A percentile compares a stretch with the other conserved stretches of the same genome.
Conservation (phyloP, 768 basidiomycete species). For the Tricholomella constricta region DNA sequence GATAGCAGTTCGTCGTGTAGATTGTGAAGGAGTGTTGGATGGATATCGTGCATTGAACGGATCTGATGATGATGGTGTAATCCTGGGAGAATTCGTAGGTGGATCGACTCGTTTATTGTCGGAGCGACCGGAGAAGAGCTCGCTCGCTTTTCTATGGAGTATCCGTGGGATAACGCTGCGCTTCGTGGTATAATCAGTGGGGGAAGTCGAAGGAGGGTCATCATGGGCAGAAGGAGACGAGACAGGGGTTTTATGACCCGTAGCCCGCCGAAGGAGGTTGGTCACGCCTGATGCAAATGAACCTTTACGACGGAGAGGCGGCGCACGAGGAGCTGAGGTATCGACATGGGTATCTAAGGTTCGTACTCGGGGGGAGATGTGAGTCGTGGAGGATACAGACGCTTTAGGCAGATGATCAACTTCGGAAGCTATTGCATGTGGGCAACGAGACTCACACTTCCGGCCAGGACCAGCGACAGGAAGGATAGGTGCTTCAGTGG, state of each 20-base stretch:
- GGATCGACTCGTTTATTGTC: constrained; percentile 22
- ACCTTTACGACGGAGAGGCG: constrained; percentile 22
- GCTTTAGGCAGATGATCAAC: neutral
- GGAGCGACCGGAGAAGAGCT: constrained; percentile 29
- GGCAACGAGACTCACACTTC: constrained; percentile 8
- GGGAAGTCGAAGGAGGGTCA: constrained; percentile 6
- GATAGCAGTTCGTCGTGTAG: constrained; percentile 14
- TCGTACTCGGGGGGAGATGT: constrained; percentile 3
- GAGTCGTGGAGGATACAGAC: constrained; percentile 1
- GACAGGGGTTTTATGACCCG: constrained; percentile 30
- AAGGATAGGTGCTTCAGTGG: constrained; percentile 30
- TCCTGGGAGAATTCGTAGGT: constrained; percentile 19
- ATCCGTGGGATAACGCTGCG: constrained; percentile 34
- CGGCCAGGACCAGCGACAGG: constrained; percentile 24
- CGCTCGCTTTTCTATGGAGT: constrained; percentile 34
- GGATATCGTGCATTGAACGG: constrained; percentile 7
- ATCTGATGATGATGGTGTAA: constrained; percentile 18
- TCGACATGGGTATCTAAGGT: constrained; percentile 12
- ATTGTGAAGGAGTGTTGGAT: constrained; percentile 12
- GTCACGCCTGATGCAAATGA: constrained; percentile 34
- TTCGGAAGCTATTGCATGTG: neutral
- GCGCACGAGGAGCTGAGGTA: constrained; percentile 6
- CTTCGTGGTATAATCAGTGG: constrained; percentile 16
- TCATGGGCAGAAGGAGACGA: neutral
- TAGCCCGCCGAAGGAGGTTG: constrained; percentile 41